Evolutionary conservation across 345 rosid species (phyloP).

Genomic region (Salix arbutifolia): DNA sequence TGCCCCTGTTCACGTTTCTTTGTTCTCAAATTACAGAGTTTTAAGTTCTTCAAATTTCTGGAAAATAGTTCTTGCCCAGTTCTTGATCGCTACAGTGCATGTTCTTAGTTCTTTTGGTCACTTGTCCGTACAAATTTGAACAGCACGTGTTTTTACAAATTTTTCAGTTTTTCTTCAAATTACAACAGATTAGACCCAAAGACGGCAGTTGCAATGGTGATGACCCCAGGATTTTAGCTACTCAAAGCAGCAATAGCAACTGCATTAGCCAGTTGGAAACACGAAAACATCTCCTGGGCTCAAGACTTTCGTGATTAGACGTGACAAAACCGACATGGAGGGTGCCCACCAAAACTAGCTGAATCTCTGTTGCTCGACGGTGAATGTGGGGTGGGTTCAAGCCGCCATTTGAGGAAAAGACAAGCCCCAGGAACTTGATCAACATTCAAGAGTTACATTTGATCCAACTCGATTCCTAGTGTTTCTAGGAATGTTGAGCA

Average conservation of each 20-base stretch:
- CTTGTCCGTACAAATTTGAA: too few relatives aligned
- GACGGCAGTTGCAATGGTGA: slow-evolving; percentile 3
- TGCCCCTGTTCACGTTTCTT: too few relatives aligned
- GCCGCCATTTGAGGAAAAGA: slow-evolving; percentile 10
- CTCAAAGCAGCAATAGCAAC: slow-evolving; percentile 10
- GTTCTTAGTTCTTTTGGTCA: too few relatives aligned
- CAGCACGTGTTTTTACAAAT: too few relatives aligned
- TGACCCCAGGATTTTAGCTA: slow-evolving; percentile 18
- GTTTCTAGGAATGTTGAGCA: slow-evolving; percentile 10
- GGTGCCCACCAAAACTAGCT: not conserved
- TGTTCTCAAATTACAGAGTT: too few relatives aligned
- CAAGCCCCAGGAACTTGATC: slow-evolving; percentile 7
- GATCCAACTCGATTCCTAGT: not conserved
- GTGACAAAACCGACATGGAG: slow-evolving; percentile 11
- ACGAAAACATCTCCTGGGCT: slow-evolving; percentile 17
- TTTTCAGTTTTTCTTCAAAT: too few relatives aligned
- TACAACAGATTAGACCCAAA: not conserved
- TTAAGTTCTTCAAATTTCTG: too few relatives aligned
- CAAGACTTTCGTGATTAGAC: slow-evolving; percentile 5
- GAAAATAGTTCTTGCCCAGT: too few relatives aligned
- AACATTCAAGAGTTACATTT: slow-evolving; percentile 6
- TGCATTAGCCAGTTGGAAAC: slow-evolving; percentile 9
- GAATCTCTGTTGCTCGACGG: slow-evolving; percentile 16
- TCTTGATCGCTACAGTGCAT: too few relatives aligned
- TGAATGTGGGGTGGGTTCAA: slow-evolving; percentile 2